Base-by-base conservation (phyloP, 257 asterid species). In the Petrea volubilis region DNA sequence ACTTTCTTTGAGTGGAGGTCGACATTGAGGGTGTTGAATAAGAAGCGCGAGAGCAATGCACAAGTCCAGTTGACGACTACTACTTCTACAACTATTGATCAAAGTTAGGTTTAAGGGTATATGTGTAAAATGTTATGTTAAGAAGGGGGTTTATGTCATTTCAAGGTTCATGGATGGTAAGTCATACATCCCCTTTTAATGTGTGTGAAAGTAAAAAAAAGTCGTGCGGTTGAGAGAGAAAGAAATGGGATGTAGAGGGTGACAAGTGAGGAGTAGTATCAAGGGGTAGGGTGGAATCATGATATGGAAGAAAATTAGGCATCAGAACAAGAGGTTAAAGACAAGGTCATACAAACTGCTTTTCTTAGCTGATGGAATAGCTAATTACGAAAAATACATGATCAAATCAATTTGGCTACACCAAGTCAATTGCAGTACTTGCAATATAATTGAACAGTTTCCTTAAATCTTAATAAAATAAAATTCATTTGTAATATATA, bases 1-100 rank as follows among this genome's bases (percentile, higher is more conserved):
- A 69, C 80, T 3, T 89, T 81, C 68, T 87, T 65, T 21, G 69
- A 68, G 29, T 89, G 96, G 96, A 81, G 93, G 62, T 10, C 78
- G 4, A 87, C 83, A 0, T 50, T 49, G 27, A 85, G 83, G 77
- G 82, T 80, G 31, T 18, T 89, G 78, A 73, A 79, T 55, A 78
- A 73, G 46, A 74, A 71, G 7, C 5, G 25, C 0, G 60, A 57
- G 6, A 67, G 3, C 4, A 56, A 14, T 11, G 69, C 38, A 27
- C 68, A 67, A 51, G 55, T 75, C 5, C 67, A 75, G 43, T 15
- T 75, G 43, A 52, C 46, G 41, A 21, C 38, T 24, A 63, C 24
- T 5, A 7, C 36, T 2, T n/a, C 31, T 17, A 29, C 34, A 25
- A 4, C 40, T 14, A n/a, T 13, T 2, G n/a, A 21, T 49, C 23